These are phyloP conservation scores for Onygena corvina DNA, from an alignment of 2,329 filamentous ascomycete genomes.

Conservation along the genomic window DNA sequence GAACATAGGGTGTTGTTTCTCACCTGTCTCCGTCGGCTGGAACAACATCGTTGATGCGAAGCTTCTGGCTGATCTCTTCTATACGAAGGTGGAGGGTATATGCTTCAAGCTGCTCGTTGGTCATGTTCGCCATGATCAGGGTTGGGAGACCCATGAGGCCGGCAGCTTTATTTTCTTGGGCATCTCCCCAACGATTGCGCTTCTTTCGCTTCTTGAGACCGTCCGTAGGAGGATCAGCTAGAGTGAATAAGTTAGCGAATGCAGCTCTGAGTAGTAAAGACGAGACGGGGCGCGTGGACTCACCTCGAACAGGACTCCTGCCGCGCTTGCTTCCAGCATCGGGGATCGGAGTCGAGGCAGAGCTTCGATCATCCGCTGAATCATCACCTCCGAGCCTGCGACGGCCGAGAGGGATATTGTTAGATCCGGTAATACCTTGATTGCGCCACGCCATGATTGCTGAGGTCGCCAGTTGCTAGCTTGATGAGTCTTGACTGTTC, in stretches of 20 bases:
- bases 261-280: slow-evolving; percentile 9
- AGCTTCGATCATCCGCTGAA: slow-evolving; percentile 35
- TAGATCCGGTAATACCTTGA: slow-evolving; percentile 87
- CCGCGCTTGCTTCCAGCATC: slow-evolving; percentile 62
- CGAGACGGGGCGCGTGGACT: slow-evolving; percentile 25
- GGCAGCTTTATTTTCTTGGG: slow-evolving; percentile 94
- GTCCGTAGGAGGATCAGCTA: slow-evolving; percentile 48
- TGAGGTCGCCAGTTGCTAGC: slow-evolving; percentile 1
- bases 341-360: slow-evolving; percentile 35
- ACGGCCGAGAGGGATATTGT: slow-evolving; percentile 86
- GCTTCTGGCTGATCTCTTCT: slow-evolving; percentile 98
- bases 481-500: not conserved
- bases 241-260: slow-evolving; percentile 9
- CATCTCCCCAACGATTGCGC: slow-evolving; percentile 96
- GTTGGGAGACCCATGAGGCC: slow-evolving; percentile 95
- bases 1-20: slow-evolving; percentile 25
- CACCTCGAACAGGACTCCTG: slow-evolving; percentile 76
- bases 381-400: slow-evolving; percentile 61
- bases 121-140: slow-evolving; percentile 95
- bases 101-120: slow-evolving; percentile 91
- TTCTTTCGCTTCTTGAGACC: slow-evolving; percentile 87
- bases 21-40: slow-evolving; percentile 92
- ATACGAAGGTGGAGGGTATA: slow-evolving; percentile 95
- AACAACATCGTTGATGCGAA: slow-evolving; percentile 97
- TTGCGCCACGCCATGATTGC: slow-evolving; percentile 50